These are phyloP conservation scores for Chalciporus pseudorubinellus DNA, from an alignment of 768 basidiomycete genomes.

Conservation along the genomic window DNA sequence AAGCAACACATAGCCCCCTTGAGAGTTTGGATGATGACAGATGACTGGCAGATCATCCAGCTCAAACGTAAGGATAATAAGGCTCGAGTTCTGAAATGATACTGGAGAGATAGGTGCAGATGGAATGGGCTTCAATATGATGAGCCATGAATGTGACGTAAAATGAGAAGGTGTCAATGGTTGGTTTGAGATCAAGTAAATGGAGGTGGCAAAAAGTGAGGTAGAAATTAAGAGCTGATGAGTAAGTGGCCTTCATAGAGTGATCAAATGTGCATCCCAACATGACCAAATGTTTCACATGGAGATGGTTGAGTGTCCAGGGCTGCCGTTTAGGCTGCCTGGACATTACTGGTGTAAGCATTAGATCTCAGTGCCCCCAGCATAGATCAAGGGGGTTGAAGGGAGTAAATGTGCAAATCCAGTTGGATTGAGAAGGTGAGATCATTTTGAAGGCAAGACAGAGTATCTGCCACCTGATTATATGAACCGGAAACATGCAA, in stretches of 20 bases:
- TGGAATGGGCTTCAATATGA: slow-evolving; percentile 20
- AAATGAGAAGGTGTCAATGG: slow-evolving; percentile 16
- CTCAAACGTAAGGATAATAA: neutral
- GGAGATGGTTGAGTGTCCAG: slow-evolving; percentile 6
- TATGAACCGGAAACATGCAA: slow-evolving; percentile 22
- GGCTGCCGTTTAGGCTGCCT: no score
- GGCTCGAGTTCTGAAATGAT: neutral
- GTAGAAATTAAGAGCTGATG: slow-evolving; percentile 34
- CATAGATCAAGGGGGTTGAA: slow-evolving; percentile 28
- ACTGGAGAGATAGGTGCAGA: slow-evolving; percentile 1
- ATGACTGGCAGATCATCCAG: neutral
- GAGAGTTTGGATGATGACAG: neutral
- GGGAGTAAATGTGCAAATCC: neutral
- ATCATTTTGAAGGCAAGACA: slow-evolving; percentile 19
- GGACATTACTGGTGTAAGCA: fast-evolving
- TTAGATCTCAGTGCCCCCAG: slow-evolving; percentile 26
- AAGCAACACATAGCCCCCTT: neutral
- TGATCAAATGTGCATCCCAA: slow-evolving; percentile 24
- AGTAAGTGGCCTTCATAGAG: slow-evolving; percentile 21
- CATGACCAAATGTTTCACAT: slow-evolving; percentile 19
- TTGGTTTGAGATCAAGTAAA: slow-evolving; percentile 29
- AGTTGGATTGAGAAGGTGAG: slow-evolving; percentile 7
- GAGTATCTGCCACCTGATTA: slow-evolving; percentile 26
- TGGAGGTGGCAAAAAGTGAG: slow-evolving; percentile 30
- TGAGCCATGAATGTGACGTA: slow-evolving; percentile 10